Base-by-base conservation (phyloP, 768 basidiomycete species). In the Pisolithus marmoratus region DNA sequence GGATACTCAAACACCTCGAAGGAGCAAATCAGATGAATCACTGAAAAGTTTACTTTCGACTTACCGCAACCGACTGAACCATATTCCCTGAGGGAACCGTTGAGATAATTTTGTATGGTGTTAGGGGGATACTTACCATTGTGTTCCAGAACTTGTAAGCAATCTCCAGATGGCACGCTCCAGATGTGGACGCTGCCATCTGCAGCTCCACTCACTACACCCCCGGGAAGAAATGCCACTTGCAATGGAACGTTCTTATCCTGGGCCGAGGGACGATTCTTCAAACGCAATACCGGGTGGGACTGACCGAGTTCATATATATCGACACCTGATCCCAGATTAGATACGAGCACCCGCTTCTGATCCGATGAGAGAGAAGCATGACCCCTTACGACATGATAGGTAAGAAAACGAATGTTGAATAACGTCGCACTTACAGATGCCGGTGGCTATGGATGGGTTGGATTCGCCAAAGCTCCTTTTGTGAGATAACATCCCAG, bases 401-500 rank as follows among this genome's bases (percentile, higher is more conserved):
- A 31, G 22, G 8, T 37, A 45, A 31, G n/a, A 19, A 20, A 19
- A 5, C 12, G 5, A 51, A 22, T 9, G 17, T 22, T 40, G 20
- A 20, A 2, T 9, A 19, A 12, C 27, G 8, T 9, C 8, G n/a
- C n/a, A 46, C 42, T 22, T 38, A 46, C 50, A 51, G 36, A 42
- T 37, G 27, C 9, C 34, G 44, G 31, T 51, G 50, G 11, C 50
- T 14, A 38, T 51, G 50, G 37, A 51, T 51, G 0, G 50, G 50
- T n/a, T 45, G 24, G n/a, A 51, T 51, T 15, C 34, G 15, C 50
- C 50, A 51, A 22, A 51, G 34, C 15, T 36, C 23, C 14, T 34
- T 15, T 23, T 14, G 19, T 17, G 8, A 23, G 26, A 34, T 24
- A 4, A 45, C 12, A 19, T 51, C 31, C 43, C 50, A 51, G 29